Percentiles rank a stretch among this genome's conserved stretches.
These are phyloP conservation scores for Penicillium sp. DNA, from an alignment of 2,329 filamentous ascomycete species.

Conservation along the genomic window DNA sequence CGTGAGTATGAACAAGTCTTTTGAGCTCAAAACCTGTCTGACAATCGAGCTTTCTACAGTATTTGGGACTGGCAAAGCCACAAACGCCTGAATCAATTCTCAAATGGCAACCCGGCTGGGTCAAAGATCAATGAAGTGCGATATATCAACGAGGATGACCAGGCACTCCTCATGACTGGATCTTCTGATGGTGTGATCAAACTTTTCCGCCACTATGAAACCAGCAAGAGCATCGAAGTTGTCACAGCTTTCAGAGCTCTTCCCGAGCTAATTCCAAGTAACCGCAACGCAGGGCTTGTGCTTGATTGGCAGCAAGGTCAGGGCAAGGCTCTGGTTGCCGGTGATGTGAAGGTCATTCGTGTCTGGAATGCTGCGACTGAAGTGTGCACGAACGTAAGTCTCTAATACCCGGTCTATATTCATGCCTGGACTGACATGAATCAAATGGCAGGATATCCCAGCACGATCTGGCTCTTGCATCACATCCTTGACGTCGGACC, in stretches of 20 bases:
- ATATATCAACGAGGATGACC: constrained; percentile 98
- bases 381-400: constrained; percentile 69
- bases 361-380: constrained; percentile 96
- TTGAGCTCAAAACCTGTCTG: background rate
- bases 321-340: constrained; percentile 88
- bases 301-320: constrained; percentile 99
- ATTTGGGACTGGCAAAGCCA: constrained; percentile 92
- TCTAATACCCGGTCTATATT: background rate
- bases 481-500: constrained; percentile 91
- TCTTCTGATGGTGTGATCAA: constrained; percentile 93
- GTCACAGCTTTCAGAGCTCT: constrained; percentile 88
- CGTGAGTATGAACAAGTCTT: constrained; percentile 36
- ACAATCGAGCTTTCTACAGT: constrained; percentile 33
- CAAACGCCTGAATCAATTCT: constrained; percentile 74
- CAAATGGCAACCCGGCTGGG: constrained; percentile 86
- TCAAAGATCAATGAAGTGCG: constrained; percentile 92
- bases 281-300: constrained; percentile 89
- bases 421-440: background rate
- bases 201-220: constrained; percentile 89
- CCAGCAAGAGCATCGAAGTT: constrained; percentile 69
- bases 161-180: constrained; percentile 88
- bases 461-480: constrained; percentile 93
- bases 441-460: constrained; percentile 66
- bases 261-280: constrained; percentile 89
- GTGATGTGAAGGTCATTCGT: constrained; percentile 89